Base-by-base conservation (phyloP, 2,329 filamentous ascomycete genomes). In the Paraconiothyrium sp. region DNA sequence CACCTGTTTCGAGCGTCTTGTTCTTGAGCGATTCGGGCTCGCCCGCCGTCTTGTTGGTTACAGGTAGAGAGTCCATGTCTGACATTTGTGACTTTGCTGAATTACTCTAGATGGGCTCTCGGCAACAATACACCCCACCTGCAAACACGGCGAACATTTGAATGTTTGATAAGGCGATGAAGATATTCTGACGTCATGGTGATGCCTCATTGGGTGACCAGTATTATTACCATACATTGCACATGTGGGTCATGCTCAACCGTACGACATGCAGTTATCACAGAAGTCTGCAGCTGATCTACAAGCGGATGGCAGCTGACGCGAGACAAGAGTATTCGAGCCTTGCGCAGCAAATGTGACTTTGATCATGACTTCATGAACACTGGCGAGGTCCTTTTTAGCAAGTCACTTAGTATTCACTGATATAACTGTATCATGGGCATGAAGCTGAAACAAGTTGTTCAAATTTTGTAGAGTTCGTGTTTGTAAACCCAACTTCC, bases 1-100 rank as follows among this genome's bases (percentile, higher is more conserved):
- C 89, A 6, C 87, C 89, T 0, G 87, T 86, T 62, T 90, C 86
- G 9, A 92, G 83, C 7, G 85, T 71, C 49, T 83, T 83, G 76
- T 89, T 89, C 69, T 85, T 86, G 2, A 79, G 75, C 3, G 85
- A 84, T 41, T 86, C 80, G 1, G 83, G 81, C 37, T 82, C 79
- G 27, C 88, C 88, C 7, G 80, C 76, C 22, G 81, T 75, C 14
- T 80, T 72, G 72, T 82, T 81, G 34, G 75, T 79, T 2, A 74
- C 71, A 7, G 79, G 77, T 10, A 80, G 60, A 8, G 69, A 59
- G 14, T 80, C 78, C 77, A 79, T 79, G 34, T 49, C 43, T 20
- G 22, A 11, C 34, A 27, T 30, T 27, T 35, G 51, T 43, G 35
- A 9, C 10, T 14, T 51, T 54, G 39, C n/a, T 30, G 14, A 8